A percentile compares a stretch with the other conserved stretches of the same genome.
Evolutionary conservation across 2,329 filamentous ascomycete genomes (phyloP).

Genomic region (Ceratocystiopsis sp.): DNA sequence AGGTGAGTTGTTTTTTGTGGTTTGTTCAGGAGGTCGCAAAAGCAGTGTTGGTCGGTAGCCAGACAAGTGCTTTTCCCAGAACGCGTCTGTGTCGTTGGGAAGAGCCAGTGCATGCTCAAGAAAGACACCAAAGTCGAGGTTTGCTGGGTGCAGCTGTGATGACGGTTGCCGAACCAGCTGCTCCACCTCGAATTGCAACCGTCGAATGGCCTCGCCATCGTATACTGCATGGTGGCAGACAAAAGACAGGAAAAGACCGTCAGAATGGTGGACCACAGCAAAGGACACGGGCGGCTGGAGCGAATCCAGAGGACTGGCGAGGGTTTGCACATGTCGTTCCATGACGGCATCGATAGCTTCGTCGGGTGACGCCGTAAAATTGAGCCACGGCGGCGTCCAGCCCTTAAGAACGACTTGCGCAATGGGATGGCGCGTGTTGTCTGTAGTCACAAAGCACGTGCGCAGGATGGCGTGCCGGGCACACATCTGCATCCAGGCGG

Average conservation of each 20-base stretch:
- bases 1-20: not conserved
- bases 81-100: conserved; percentile 33
- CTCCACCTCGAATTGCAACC: conserved; percentile 56
- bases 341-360: conserved; percentile 21
- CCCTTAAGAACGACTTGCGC: conserved; percentile 51
- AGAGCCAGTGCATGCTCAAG: conserved; percentile 38
- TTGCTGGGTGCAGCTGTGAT: conserved; percentile 18
- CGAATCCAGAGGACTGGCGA: conserved; percentile 26
- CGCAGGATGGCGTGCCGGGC: conserved; percentile 58
- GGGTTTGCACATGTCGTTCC: conserved; percentile 20
- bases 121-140: conserved; percentile 43
- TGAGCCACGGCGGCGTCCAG: conserved; percentile 23
- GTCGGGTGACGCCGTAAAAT: conserved; percentile 4
- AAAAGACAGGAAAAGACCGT: conserved; percentile 25
- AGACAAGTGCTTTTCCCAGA: conserved; percentile 46
- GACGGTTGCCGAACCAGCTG: conserved; percentile 30
- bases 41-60: conserved; percentile 24
- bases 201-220: conserved; percentile 61
- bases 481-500: conserved; percentile 46
- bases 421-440: conserved; percentile 42
- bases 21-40: not conserved
- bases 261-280: conserved; percentile 20
- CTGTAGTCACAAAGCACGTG: conserved; percentile 56
- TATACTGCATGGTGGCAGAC: conserved; percentile 69
- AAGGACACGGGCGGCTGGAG: conserved; percentile 27